Evolutionary conservation across 1,139 yeast genomes (phyloP).

Genomic region (Kurtzmaniella quercitrusa): DNA sequence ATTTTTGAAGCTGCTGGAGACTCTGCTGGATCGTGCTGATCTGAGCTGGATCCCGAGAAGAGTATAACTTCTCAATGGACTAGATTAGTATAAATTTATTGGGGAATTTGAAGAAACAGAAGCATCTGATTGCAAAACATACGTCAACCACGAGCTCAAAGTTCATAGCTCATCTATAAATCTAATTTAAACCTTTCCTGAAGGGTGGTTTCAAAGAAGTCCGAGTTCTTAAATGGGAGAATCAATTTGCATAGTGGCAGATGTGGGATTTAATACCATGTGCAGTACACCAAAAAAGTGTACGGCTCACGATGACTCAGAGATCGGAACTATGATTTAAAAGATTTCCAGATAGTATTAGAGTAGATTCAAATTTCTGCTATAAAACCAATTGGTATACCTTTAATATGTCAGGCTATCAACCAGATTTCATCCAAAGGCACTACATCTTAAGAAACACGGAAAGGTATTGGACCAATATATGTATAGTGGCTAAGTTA

Average conservation of each 20-base stretch:
- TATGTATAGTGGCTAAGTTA: constrained; percentile 24
- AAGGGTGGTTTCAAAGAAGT: no score
- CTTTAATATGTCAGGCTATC: neutral
- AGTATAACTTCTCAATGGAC: constrained; percentile 39
- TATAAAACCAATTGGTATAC: no score
- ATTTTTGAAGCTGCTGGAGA: constrained; percentile 54
- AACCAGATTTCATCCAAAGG: constrained; percentile 18
- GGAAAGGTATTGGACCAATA: constrained; percentile 22
- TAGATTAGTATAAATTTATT: constrained; percentile 11
- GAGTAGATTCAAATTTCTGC: no score
- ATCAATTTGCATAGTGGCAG: neutral
- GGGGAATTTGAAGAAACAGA: neutral
- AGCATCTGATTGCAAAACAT: constrained; percentile 9
- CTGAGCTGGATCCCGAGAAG: constrained; percentile 37
- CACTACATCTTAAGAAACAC: constrained; percentile 25
- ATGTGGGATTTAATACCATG: no score
- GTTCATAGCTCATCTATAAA: constrained; percentile 8
- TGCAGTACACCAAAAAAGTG: no score
- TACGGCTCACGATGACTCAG: no score
- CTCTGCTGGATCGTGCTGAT: constrained; percentile 46
- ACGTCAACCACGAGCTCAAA: constrained; percentile 15
- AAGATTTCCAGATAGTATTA: no score
- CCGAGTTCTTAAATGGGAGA: neutral
- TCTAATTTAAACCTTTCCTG: no score
- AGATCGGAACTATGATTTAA: no score